A percentile compares a stretch with the other conserved stretches of the same genome.
Evolutionary conservation across 2,329 filamentous ascomycete genomes (phyloP).

Genomic region (Fusarium decemcellulare): DNA sequence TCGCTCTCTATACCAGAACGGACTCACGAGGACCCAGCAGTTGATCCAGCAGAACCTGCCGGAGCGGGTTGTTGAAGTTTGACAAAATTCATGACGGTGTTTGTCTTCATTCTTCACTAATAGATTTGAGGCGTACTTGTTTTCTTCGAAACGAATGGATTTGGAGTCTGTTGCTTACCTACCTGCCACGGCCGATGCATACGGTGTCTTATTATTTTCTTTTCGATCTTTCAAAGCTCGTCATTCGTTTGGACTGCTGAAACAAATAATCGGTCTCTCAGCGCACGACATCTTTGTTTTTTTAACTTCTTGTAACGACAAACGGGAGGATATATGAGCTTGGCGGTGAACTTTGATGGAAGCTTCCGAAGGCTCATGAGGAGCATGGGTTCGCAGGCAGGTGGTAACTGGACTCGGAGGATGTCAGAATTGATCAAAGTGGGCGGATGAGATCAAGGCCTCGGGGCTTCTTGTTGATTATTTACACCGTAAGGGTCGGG

Average conservation of each 20-base stretch:
- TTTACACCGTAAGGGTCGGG: conserved; percentile 8
- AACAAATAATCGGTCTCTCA: not conserved
- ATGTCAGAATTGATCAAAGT: not conserved
- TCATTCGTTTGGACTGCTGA: conserved; percentile 19
- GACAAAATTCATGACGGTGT: conserved; percentile 38
- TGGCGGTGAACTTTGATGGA: not conserved
- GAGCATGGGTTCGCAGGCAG: not conserved
- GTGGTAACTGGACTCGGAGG: not conserved
- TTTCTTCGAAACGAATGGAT: conserved; percentile 15
- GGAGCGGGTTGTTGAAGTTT: conserved; percentile 47
- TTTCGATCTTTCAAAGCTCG: not conserved
- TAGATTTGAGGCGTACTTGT: conserved; percentile 34
- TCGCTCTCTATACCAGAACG: conserved; percentile 50
- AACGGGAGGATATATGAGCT: not conserved
- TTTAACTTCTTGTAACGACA: not conserved
- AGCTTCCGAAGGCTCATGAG: not conserved
- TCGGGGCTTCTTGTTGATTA: not conserved
- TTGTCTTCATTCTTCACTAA: conserved; percentile 26
- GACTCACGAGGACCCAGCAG: conserved; percentile 46
- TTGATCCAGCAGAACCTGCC: conserved; percentile 44
- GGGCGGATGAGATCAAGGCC: not conserved
- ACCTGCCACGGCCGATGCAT: conserved; percentile 23
- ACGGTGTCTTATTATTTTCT: not conserved
- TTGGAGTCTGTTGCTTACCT: conserved; percentile 31
- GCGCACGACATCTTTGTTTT: conserved; percentile 15